Evolutionary conservation across 352 stramenopile genomes (phyloP), one percentile per base, ranked within the genome.

Genomic region (Pythium brassicae): DNA sequence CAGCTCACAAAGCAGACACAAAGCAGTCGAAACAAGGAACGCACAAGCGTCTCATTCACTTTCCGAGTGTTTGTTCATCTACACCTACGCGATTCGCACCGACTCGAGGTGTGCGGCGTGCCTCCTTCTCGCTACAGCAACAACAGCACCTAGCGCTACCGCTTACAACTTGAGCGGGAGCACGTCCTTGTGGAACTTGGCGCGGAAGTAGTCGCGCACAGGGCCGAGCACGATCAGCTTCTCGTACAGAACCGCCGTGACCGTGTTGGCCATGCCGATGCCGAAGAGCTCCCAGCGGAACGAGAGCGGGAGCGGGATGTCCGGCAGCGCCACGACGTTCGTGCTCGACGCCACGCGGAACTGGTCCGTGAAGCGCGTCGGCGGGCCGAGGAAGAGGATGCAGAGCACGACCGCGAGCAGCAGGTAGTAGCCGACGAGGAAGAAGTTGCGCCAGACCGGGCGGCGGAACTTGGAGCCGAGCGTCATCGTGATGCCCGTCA

Each of bases 291-390:
- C 72, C 72, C 75, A 86, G 43, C 77, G 80, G 68, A 87, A 88
- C 27, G 55, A 67, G 14, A 61, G 35, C 10, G 79, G 79, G 22
- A 89, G 62, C 44, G 79, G 76, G n/a, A 89, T 89, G 52, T 87
- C 72, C 15, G 79, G 79, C 44, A 89, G 57, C 51, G 68, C 65
- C 11, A 89, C 62, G 50, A 89, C 79, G 63, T 89, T 89, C 25
- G 79, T 87, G 66, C 77, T 87, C 68, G 75, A 87, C 20, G 79
- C 74, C 15, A 89, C 66, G 19, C 79, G 79, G 73, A 89, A 86
- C 65, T 83, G 74, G 65, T 89, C 79, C 34, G 69, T 68, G 52
- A 87, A 73, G 45, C 73, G 73, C 59, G 69, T 76, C 22, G 77
- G 77, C 20, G 75, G 74, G 2, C 69, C 77, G 26, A 89, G 57